These are phyloP conservation scores for Leucoagaricus sp. DNA, from an alignment of 1,284 basidiomycete genomes.

Conservation along the genomic window DNA sequence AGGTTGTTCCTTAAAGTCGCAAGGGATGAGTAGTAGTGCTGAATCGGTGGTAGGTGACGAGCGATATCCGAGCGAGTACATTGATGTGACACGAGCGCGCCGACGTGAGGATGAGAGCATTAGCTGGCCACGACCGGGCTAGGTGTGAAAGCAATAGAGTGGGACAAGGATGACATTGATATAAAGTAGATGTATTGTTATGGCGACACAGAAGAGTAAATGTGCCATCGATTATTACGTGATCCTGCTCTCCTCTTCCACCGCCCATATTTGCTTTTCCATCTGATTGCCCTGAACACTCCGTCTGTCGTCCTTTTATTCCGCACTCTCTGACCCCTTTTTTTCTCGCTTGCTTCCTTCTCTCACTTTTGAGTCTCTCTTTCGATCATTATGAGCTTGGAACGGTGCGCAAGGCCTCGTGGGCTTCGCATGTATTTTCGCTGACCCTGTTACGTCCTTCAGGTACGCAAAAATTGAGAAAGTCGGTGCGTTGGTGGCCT, in stretches of 20 bases:
- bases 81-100: conserved; percentile 59
- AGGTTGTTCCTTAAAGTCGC: conserved; percentile 32
- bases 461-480: conserved; percentile 75
- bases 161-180: neutral
- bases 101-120: conserved; percentile 53
- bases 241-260: conserved; percentile 3
- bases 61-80: conserved; percentile 68
- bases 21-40: neutral
- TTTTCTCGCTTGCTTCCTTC: neutral
- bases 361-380: neutral
- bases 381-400: conserved; percentile 21
- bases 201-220: conserved; percentile 8
- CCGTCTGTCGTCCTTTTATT: neutral
- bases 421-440: neutral
- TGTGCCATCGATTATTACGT: conserved; percentile 13
- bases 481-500: conserved; percentile 58
- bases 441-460: conserved; percentile 18
- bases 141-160: conserved; percentile 13
- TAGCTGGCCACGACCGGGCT: conserved; percentile 66
- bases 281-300: conserved; percentile 6
- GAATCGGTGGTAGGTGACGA: conserved; percentile 52
- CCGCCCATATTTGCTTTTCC: conserved; percentile 2
- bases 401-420: conserved; percentile 10
- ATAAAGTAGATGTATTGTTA: conserved; percentile 8
- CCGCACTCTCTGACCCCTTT: neutral